Evolutionary conservation across 805 yeast species (phyloP), one percentile per base, ranked within the genome.

Genomic region (Yamadazyma ubonensis): DNA sequence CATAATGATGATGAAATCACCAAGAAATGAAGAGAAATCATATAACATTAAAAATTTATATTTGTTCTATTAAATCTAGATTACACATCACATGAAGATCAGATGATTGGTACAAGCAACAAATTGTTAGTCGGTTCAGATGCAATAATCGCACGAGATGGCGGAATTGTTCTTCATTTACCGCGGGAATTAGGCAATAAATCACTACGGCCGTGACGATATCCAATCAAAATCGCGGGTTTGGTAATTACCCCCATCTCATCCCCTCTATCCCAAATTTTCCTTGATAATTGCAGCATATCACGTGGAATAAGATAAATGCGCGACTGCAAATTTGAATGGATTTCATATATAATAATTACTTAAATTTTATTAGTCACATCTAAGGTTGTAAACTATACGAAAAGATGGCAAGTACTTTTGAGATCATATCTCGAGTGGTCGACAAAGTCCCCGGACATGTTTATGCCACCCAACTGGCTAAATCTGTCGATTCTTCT

Each of bases 391-490:
- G n/a, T 10, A 10, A 23, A 12, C n/a, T 23, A 4, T 5, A 23
- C 26, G 12, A 6, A 30, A 27, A 4, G 11, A 41, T 39, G 44
- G 22, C 34, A 18, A 20, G 36, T 31, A 12, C 44, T 1, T 38
- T 42, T 40, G 47, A 44, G 34, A 27, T 47, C 17, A 68, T 67
- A 32, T 54, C 70, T 29, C 42, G 55, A 33, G 57, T 68, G 25
- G 54, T 58, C 21, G 42, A 50, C 23, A 28, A 37, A 11, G 53
- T 58, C 8, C 56, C 51, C 12, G 69, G 68, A 19, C 41, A 56
- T 17, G 59, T 70, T n/a, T 75, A 65, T 46, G 57, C 67, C 22
- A 65, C 77, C 23, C 78, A 72, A 50, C 71, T 72, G 14, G 67
- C 75, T 15, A 73, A 75, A 51, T 57, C 76, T 2, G 68, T 64